Evolutionary conservation across 1,284 basidiomycete genomes (phyloP), one percentile per base, ranked within the genome.

Genomic region (Rhodotorula sp.): DNA sequence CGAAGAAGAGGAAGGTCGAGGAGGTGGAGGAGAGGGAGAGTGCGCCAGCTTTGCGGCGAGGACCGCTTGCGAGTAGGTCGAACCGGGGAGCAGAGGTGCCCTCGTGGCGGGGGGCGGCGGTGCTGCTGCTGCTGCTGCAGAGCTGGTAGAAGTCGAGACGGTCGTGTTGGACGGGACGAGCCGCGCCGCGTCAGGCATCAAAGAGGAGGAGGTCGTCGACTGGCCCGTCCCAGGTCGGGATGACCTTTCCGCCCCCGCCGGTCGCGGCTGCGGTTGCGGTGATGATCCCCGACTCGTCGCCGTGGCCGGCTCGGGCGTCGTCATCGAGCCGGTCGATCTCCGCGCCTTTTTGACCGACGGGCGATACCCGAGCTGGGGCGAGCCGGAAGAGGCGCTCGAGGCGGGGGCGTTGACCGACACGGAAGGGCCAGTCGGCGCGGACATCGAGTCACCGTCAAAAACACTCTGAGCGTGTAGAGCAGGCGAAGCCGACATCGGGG

Each of bases 341-440:
- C 66, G 60, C 29, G 66, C 54, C 47, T 67, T 67, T 34, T 59
- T 67, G 23, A 65, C 57, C 31, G 66, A 67, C 2, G 66, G 66
- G 8, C 61, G 60, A 47, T 62, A 52, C 7, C 31, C 48, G 10
- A 62, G 52, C 14, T 12, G 43, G 3, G 66, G 60, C 2, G 66
- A 39, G 31, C 29, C 54, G 54, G 26, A 6, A 15, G 43, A 23
- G 1, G 64, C 10, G 20, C 46, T 39, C 20, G 46, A 14, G 5
- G 20, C 26, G 16, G 60, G 60, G 0, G 58, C 26, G 6, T n/a
- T 43, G 49, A 61, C 39, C 1, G 64, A 14, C 2, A 21, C 21
- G 14, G 54, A 43, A 43, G 39, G 26, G n/a, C 26, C 54, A 14
- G 26, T 26, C 26, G 54, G 26, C 29, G 54, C 54, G 39, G 39